These are phyloP conservation scores for Lepidopterella palustris DNA, from an alignment of 495 filamentous ascomycete genomes.

Conservation along the genomic window DNA sequence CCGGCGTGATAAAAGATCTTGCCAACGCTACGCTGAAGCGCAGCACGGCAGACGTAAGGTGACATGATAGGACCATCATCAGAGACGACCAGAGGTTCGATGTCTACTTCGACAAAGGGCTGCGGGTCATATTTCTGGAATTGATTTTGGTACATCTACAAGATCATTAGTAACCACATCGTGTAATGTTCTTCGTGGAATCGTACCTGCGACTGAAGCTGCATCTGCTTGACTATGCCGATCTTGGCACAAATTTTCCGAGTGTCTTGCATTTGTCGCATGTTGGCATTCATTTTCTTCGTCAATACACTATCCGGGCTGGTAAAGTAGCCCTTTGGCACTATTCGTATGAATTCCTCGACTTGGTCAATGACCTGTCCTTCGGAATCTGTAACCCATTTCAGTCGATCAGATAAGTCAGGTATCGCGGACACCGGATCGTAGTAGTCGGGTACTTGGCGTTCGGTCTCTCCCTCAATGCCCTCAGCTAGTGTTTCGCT, in stretches of 20 bases:
- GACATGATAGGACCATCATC: slow-evolving; percentile 84
- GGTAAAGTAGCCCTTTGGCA: slow-evolving; percentile 67
- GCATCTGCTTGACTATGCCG: slow-evolving; percentile 98
- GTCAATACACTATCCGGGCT: slow-evolving; percentile 71
- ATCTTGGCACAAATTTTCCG: slow-evolving; percentile 94
- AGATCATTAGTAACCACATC: background rate
- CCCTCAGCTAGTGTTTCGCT: slow-evolving; percentile 80
- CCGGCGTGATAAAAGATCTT: slow-evolving; percentile 96
- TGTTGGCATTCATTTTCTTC: slow-evolving; percentile 80
- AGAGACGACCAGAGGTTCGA: slow-evolving; percentile 75
- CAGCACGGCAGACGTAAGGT: slow-evolving; percentile 68
- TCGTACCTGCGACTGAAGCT: slow-evolving; percentile 84
- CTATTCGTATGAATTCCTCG: slow-evolving; percentile 70
- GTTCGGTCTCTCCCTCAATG: slow-evolving; percentile 78
- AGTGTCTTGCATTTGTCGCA: slow-evolving; percentile 94
- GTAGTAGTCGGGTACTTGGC: slow-evolving; percentile 85
- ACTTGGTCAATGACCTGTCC: slow-evolving; percentile 79
- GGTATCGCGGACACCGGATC: slow-evolving; percentile 79
- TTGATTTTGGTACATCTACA: slow-evolving; percentile 91
- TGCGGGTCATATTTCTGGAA: slow-evolving; percentile 96
- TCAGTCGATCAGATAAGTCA: slow-evolving; percentile 64
- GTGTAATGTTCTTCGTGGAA: slow-evolving; percentile 5
- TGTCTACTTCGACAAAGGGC: slow-evolving; percentile 79
- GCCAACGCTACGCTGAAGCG: slow-evolving; percentile 80
- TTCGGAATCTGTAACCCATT: slow-evolving; percentile 81